Conservation (phyloP, 1,284 basidiomycete species). For the Ceratobasidium sp. region DNA sequence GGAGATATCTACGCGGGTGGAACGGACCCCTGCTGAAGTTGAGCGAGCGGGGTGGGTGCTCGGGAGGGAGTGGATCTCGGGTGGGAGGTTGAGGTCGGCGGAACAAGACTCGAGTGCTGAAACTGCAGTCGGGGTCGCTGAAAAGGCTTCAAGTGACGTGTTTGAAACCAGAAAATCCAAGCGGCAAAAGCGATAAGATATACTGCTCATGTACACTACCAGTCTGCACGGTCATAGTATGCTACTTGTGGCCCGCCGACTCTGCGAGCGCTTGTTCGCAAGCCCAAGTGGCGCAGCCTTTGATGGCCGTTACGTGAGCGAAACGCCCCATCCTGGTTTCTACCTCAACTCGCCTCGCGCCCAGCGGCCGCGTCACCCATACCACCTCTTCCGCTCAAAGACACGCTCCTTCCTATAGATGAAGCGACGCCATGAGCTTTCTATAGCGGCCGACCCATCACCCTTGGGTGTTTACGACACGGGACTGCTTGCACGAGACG, state of each 20-base stretch:
- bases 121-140: not conserved
- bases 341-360: slow-evolving; percentile 3
- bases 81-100: not conserved
- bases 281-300: slow-evolving; percentile 28
- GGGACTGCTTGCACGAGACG: not conserved
- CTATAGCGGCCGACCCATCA: not conserved
- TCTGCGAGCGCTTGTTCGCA: slow-evolving; percentile 3
- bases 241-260: not conserved
- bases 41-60: slow-evolving; percentile 36
- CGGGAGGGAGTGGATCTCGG: slow-evolving; percentile 26
- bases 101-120: not conserved
- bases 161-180: slow-evolving; percentile 1
- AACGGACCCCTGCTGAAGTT: slow-evolving; percentile 3
- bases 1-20: not conserved
- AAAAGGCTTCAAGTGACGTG: not conserved
- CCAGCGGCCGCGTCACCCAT: slow-evolving; percentile 26
- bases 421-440: slow-evolving; percentile 32
- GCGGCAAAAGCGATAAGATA: slow-evolving; percentile 14
- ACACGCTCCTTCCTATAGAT: slow-evolving; percentile 4
- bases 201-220: not conserved
- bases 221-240: not conserved
- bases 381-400: not conserved
- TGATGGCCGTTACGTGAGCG: slow-evolving; percentile 31
- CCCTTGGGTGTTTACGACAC: not conserved
- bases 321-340: slow-evolving; percentile 28